phyloP scores from a whole-genome alignment of 2,329 filamentous ascomycete species.

The Penicillium crustosum region DNA sequence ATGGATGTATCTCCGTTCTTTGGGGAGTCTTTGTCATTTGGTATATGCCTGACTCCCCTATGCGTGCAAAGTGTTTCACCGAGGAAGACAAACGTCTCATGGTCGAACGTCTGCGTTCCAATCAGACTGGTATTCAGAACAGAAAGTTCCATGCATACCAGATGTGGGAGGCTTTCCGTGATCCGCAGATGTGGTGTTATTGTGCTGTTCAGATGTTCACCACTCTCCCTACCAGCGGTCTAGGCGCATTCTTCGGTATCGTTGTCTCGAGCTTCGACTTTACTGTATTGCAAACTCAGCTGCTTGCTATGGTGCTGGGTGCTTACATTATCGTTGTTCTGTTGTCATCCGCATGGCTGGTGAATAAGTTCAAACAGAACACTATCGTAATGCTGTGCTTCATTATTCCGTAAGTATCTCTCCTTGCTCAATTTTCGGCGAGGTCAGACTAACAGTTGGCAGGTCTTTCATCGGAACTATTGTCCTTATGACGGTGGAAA shows the following conservation, averaged over 20 bases:
- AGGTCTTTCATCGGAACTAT: constrained; percentile 71
- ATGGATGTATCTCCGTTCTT: constrained; percentile 62
- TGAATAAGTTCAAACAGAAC: constrained; percentile 69
- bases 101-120: constrained; percentile 60
- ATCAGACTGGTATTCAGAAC: constrained; percentile 64
- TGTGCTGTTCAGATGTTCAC: constrained; percentile 67
- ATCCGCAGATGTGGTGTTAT: constrained; percentile 68
- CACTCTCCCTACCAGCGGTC: constrained; percentile 69
- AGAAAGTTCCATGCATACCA: constrained; percentile 54
- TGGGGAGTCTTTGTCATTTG: constrained; percentile 65
- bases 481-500: constrained; percentile 67
- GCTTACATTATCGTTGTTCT: constrained; percentile 72
- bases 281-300: constrained; percentile 64
- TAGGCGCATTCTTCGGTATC: constrained; percentile 72
- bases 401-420: constrained; percentile 59
- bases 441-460: not conserved
- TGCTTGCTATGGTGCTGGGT: constrained; percentile 71
- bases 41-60: constrained; percentile 68
- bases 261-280: constrained; percentile 72
- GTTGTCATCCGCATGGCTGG: constrained; percentile 64
- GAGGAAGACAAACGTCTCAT: constrained; percentile 66
- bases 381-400: constrained; percentile 65
- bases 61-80: constrained; percentile 68
- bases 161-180: constrained; percentile 58
- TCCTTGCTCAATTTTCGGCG: not conserved